Conservation (phyloP, 176 grass and related monocot species). For the Lolium rigidum region DNA sequence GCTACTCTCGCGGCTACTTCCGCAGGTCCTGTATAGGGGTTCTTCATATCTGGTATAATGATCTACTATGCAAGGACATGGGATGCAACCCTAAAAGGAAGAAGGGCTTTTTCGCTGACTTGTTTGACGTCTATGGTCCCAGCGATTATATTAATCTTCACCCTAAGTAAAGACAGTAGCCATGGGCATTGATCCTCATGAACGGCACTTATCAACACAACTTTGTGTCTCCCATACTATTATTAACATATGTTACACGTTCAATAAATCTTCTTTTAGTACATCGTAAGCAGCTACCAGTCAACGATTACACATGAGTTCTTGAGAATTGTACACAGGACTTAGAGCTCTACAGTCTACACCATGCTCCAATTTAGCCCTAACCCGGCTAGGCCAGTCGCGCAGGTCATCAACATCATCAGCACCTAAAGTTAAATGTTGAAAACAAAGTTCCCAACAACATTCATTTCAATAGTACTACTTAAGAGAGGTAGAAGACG, state of each 20-base stretch:
- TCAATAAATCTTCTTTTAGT: neutral
- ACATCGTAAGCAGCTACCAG: too few relatives aligned
- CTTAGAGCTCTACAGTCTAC: too few relatives aligned
- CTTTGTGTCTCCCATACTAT: neutral
- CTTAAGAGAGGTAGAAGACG: too few relatives aligned
- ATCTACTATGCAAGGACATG: conserved; percentile 69
- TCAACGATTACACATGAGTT: too few relatives aligned
- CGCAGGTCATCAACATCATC: too few relatives aligned
- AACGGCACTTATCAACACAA: neutral
- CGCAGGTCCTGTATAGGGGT: conserved; percentile 49
- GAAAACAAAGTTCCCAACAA: too few relatives aligned
- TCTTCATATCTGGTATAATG: conserved; percentile 64
- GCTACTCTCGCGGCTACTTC: conserved; percentile 52
- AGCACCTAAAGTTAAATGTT: too few relatives aligned
- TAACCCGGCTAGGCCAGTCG: too few relatives aligned
- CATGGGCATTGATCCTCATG: neutral
- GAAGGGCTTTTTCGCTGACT: conserved; percentile 46
- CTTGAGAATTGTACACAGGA: too few relatives aligned
- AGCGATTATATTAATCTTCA: conserved; percentile 58
- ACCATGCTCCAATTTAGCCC: too few relatives aligned
- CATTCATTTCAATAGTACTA: too few relatives aligned
- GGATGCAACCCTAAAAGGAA: conserved; percentile 64
- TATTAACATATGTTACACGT: neutral
- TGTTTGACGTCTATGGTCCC: conserved; percentile 49
- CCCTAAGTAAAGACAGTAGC: conserved; percentile 26